phyloP scores from a whole-genome alignment of 768 basidiomycete species.

The Chalciporus piperatus region DNA sequence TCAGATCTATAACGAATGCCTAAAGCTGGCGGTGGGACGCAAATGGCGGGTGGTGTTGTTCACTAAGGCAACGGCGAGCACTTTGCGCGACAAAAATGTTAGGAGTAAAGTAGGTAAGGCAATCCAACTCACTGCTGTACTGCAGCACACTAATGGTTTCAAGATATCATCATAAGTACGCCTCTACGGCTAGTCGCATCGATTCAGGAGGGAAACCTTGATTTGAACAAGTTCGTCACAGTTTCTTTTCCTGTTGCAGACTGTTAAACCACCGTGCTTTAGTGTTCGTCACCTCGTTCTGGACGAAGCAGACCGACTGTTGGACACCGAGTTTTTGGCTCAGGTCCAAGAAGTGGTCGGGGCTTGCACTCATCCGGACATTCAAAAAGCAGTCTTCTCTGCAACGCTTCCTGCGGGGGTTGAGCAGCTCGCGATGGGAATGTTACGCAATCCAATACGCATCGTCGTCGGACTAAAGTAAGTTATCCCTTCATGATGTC shows the following conservation, averaged over 20 bases:
- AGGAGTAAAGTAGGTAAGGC: slow-evolving; percentile 73
- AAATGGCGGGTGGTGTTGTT: slow-evolving; percentile 83
- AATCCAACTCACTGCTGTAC: slow-evolving; percentile 2
- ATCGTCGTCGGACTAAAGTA: slow-evolving; percentile 97
- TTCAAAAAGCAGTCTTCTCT: slow-evolving; percentile 91
- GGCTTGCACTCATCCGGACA: slow-evolving; percentile 61
- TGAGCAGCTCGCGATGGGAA: slow-evolving; percentile 83
- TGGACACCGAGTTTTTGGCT: slow-evolving; percentile 83
- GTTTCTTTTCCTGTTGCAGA: neutral
- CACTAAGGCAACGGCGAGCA: slow-evolving; percentile 86
- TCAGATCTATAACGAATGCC: slow-evolving; percentile 90
- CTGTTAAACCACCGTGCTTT: slow-evolving; percentile 2
- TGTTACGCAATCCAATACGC: slow-evolving; percentile 83
- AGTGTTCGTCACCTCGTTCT: slow-evolving; percentile 86
- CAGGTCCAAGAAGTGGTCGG: slow-evolving; percentile 88
- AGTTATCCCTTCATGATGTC: slow-evolving; percentile 25
- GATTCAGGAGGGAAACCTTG: slow-evolving; percentile 62
- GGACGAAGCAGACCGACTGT: slow-evolving; percentile 89
- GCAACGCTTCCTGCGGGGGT: slow-evolving; percentile 89
- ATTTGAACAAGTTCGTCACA: slow-evolving; percentile 65
- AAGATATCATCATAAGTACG: slow-evolving; percentile 91
- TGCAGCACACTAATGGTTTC: neutral
- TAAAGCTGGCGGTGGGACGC: slow-evolving; percentile 75
- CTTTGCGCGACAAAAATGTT: slow-evolving; percentile 67
- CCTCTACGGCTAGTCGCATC: slow-evolving; percentile 86